These are phyloP conservation scores for Tillandsia fasciculata DNA, from an alignment of 176 grass and related monocot genomes.

Conservation along the genomic window DNA sequence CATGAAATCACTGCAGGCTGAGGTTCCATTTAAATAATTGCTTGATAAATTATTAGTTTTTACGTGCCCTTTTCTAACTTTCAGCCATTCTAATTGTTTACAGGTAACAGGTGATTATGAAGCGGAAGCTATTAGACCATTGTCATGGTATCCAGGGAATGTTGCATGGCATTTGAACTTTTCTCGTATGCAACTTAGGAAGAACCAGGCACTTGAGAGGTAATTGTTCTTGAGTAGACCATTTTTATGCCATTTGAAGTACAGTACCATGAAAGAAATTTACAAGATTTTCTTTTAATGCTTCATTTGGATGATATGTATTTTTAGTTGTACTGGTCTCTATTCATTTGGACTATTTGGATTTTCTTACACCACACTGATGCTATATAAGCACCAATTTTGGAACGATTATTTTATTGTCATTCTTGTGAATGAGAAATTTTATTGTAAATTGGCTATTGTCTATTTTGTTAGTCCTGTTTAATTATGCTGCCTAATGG, in stretches of 20 bases:
- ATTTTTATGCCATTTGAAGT: too few species aligned
- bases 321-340: too few species aligned
- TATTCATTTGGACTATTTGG: too few species aligned
- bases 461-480: background rate
- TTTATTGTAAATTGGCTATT: background rate
- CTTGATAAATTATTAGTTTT: background rate
- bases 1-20: constrained; percentile 59
- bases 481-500: constrained; percentile 1
- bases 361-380: too few species aligned
- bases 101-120: constrained; percentile 68
- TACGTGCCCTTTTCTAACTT: background rate
- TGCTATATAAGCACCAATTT: too few species aligned
- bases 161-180: constrained; percentile 99
- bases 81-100: constrained; percentile 10
- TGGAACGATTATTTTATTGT: too few species aligned
- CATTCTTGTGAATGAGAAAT: too few species aligned
- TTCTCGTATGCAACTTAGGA: constrained; percentile 93
- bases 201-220: constrained; percentile 97
- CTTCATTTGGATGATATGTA: too few species aligned
- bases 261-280: too few species aligned
- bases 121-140: constrained; percentile 76
- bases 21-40: constrained; percentile 40
- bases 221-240: constrained; percentile 6
- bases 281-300: too few species aligned
- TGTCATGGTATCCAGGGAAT: constrained; percentile 94